Evolutionary conservation across 345 rosid genomes (phyloP).

Genomic region (Erodium maritimum): DNA sequence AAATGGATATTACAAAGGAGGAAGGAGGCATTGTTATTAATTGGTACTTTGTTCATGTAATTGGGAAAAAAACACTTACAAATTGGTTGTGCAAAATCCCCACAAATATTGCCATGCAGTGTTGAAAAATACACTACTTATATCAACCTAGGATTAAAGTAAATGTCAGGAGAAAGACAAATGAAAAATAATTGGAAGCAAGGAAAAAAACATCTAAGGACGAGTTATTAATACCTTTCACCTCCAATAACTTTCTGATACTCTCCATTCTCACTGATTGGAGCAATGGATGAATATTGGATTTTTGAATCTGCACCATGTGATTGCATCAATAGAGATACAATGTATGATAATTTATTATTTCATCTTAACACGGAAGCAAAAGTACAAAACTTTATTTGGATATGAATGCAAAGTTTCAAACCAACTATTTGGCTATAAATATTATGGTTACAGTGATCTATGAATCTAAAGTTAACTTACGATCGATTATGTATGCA

Average conservation of each 20-base stretch:
- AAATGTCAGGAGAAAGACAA: conserved; percentile 1
- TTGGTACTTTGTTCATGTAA: neutral
- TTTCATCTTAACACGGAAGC: neutral
- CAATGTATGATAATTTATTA: neutral
- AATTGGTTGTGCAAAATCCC: too few species aligned
- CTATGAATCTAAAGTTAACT: too few species aligned
- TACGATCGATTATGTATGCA: too few species aligned
- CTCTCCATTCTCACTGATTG: conserved; percentile 5
- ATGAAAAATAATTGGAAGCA: neutral
- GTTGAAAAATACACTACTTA: too few species aligned
- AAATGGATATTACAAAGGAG: neutral
- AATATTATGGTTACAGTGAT: too few species aligned
- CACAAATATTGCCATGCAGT: too few species aligned
- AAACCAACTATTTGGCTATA: neutral
- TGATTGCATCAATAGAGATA: conserved; percentile 11
- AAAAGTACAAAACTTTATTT: too few species aligned
- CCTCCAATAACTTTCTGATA: conserved; percentile 2
- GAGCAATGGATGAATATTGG: conserved; percentile 16
- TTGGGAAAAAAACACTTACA: neutral
- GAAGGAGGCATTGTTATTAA: neutral
- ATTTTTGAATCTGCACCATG: conserved; percentile 27
- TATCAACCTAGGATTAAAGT: conserved; percentile 1
- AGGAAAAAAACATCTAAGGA: conserved; percentile 3
- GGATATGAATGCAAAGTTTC: neutral
- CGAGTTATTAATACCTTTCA: conserved; percentile 14